These are phyloP conservation scores for Boletus vinaceobasis DNA, from an alignment of 768 basidiomycete genomes.

Conservation along the genomic window DNA sequence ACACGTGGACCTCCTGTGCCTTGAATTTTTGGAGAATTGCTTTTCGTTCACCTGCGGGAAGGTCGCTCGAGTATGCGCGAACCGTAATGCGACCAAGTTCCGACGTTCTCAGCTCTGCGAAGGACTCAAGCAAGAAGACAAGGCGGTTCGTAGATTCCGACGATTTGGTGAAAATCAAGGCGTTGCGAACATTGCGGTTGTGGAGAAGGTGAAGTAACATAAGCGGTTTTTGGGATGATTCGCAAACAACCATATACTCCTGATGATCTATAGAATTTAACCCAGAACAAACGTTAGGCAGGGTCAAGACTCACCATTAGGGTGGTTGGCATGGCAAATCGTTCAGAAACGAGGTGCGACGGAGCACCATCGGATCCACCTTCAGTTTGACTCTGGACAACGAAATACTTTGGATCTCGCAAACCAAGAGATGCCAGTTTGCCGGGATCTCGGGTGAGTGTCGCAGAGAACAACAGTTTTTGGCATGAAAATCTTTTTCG, in stretches of 20 bases:
- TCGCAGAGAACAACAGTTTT: slow-evolving; percentile 95
- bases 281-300: neutral
- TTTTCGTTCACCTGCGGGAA: slow-evolving; percentile 69
- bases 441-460: slow-evolving; percentile 90
- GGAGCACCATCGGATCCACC: slow-evolving; percentile 36
- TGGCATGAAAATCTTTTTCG: slow-evolving; percentile 69
- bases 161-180: slow-evolving; percentile 94
- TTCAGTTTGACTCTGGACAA: slow-evolving; percentile 58
- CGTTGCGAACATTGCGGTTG: slow-evolving; percentile 54
- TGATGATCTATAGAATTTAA: slow-evolving; percentile 28
- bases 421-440: slow-evolving; percentile 83
- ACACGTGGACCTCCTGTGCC: slow-evolving; percentile 81
- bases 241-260: slow-evolving; percentile 87
- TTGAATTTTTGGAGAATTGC: slow-evolving; percentile 78
- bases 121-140: slow-evolving; percentile 76
- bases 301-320: slow-evolving; percentile 51
- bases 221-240: slow-evolving; percentile 80
- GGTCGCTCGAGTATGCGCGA: slow-evolving; percentile 85
- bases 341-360: slow-evolving; percentile 63
- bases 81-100: slow-evolving; percentile 39
- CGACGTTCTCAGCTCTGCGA: slow-evolving; percentile 50
- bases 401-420: slow-evolving; percentile 79
- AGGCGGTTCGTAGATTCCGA: slow-evolving; percentile 86
- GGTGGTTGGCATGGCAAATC: slow-evolving; percentile 76
- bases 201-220: slow-evolving; percentile 86